Evolutionary conservation across 768 basidiomycete genomes (phyloP).

Genomic region (Naganishia friedmannii): DNA sequence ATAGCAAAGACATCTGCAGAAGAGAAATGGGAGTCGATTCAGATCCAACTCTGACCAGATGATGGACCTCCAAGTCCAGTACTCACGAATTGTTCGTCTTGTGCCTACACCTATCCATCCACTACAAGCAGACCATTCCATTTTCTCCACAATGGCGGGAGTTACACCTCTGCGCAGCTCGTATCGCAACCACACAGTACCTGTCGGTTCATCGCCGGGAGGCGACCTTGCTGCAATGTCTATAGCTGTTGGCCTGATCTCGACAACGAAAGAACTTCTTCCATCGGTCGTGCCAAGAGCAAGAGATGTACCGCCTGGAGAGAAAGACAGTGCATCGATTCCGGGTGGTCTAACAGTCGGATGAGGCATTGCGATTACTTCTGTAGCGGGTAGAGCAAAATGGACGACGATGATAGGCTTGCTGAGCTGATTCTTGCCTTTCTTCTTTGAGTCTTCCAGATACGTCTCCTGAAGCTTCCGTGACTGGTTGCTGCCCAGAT

Average conservation of each 20-base stretch:
- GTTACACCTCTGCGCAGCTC: conserved; percentile 30
- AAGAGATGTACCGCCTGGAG: conserved; percentile 19
- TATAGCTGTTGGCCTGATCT: conserved; percentile 18
- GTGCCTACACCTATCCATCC: conserved; percentile 23
- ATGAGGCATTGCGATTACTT: conserved; percentile 9
- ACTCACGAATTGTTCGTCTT: conserved; percentile 30
- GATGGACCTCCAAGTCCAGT: neutral
- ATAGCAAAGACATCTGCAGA: conserved; percentile 8
- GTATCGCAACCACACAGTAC: conserved; percentile 29
- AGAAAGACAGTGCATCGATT: conserved; percentile 12
- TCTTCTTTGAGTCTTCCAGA: neutral
- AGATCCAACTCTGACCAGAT: neutral
- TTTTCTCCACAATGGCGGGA: conserved; percentile 12
- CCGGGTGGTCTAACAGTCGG: neutral
- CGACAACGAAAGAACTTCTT: conserved; percentile 18
- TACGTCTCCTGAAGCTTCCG: neutral
- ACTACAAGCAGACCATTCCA: conserved; percentile 22
- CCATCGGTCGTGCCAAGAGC: conserved; percentile 9
- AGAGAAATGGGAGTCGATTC: neutral
- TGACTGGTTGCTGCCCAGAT: conserved; percentile 10
- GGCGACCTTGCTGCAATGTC: neutral
- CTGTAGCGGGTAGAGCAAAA: conserved; percentile 26
- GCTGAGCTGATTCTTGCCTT: neutral
- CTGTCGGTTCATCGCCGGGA: neutral
- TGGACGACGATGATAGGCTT: conserved; percentile 1